Base-by-base conservation (phyloP, 1,139 yeast species). In the Starmera stellimalicola region DNA sequence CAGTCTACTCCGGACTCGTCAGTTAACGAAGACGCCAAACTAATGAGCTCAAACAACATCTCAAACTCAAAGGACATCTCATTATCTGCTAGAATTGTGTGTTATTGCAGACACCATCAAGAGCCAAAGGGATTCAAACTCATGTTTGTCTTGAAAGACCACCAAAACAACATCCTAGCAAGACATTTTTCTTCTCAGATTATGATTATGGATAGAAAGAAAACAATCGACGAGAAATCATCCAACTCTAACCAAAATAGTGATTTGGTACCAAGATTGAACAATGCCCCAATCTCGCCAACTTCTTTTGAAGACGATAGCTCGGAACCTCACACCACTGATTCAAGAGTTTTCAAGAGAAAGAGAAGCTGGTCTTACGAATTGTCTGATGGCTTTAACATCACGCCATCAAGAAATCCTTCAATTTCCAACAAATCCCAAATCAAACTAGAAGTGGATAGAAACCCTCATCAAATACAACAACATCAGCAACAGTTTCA, bases 21-120 rank as follows among this genome's bases (percentile, higher is more conserved):
- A 8, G 17, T 40, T 15, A 51, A 49, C 34, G 14, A n/a, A n/a
- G 25, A 22, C 12, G 12, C 12, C 6, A 8, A 22, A n/a, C 12
- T 22, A 19, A 8, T 19, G 10, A 19, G 10, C 11, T n/a, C 5
- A n/a, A 8, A 6, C 6, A 7, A n/a, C 11, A 7, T 14, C 11
- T 14, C 25, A 7, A 14, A n/a, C 11, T 57, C 57, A 5, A 62
- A 76, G 44, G 64, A 69, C 10, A 59, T 88, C 35, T 94, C 83
- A 37, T 62, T 91, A 20, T 78, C 88, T 23, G 79, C 94, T 11
- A 73, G 98, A 59, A 77, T 91, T 29, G 91, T 91, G 8, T 91
- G 98, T 56, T 91, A 91, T 57, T 88, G 96, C 59, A 76, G 97
- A 47, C 98, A 91, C 57, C 97, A 91, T 57, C 75, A 76, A 45